These are phyloP conservation scores for Penicillium digitatum DNA, from an alignment of 2,329 filamentous ascomycete species.

Conservation along the genomic window DNA sequence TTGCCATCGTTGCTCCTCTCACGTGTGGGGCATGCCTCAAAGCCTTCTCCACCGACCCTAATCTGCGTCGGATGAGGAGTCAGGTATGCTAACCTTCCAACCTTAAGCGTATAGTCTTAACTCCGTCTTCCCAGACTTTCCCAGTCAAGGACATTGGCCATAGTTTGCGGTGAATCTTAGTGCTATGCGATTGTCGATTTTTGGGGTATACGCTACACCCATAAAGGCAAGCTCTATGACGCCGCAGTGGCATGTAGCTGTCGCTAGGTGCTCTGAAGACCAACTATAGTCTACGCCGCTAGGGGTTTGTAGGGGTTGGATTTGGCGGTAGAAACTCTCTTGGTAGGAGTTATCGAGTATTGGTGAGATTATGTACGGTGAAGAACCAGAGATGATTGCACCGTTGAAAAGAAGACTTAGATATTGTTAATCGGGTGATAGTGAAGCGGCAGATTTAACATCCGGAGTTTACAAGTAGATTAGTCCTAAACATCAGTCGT, in stretches of 20 bases:
- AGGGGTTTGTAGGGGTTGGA: constrained; percentile 10
- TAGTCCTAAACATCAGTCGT: no score
- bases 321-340: background rate
- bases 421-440: no score
- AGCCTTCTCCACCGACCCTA: no score
- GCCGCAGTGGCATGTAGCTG: constrained; percentile 17
- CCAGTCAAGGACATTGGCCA: constrained; percentile 3
- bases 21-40: no score
- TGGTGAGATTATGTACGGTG: background rate
- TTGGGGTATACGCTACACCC: background rate
- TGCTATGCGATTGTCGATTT: background rate
- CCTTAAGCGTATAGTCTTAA: no score
- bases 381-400: background rate
- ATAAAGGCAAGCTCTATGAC: constrained; percentile 14
- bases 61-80: no score
- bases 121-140: no score
- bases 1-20: no score
- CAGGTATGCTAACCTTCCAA: no score
- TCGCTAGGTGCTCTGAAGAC: constrained; percentile 8
- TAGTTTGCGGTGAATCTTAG: background rate
- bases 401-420: background rate
- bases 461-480: no score
- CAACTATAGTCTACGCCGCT: constrained; percentile 11
- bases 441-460: no score
- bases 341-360: background rate